Conservation (phyloP, 2,329 filamentous ascomycete species). For the Pyrenophora tritici-repentis region DNA sequence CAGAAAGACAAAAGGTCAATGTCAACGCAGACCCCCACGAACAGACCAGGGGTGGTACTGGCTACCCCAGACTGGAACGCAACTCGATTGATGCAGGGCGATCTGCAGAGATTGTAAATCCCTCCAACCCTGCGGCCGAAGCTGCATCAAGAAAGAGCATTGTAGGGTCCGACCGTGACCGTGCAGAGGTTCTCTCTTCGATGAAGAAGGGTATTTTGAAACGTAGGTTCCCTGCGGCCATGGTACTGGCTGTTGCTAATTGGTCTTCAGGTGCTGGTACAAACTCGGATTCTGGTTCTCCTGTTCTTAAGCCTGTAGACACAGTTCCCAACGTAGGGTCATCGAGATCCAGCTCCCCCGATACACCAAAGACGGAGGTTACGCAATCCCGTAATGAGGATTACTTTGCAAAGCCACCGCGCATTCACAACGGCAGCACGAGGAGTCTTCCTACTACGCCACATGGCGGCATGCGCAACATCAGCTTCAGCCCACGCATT, state of each 20-base stretch:
- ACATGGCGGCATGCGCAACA: slow-evolving; percentile 64
- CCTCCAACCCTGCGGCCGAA: slow-evolving; percentile 45
- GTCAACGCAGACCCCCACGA: slow-evolving; percentile 72
- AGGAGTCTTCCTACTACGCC: slow-evolving; percentile 83
- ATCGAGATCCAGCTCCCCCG: slow-evolving; percentile 82
- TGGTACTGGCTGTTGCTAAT: slow-evolving; percentile 23
- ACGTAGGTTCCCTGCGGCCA: slow-evolving; percentile 59
- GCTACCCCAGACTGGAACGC: slow-evolving; percentile 81
- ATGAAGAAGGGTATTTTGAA: slow-evolving; percentile 97
- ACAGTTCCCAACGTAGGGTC: slow-evolving; percentile 70
- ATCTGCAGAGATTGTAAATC: slow-evolving; percentile 54
- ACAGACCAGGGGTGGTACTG: slow-evolving; percentile 72
- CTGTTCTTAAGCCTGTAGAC: slow-evolving; percentile 68
- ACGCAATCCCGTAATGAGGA: slow-evolving; percentile 65
- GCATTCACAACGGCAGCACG: slow-evolving; percentile 70
- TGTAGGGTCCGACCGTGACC: slow-evolving; percentile 84
- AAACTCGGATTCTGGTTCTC: slow-evolving; percentile 70
- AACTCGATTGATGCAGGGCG: slow-evolving; percentile 73
- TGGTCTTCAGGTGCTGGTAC: slow-evolving; percentile 49
- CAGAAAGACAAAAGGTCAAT: slow-evolving; percentile 83
- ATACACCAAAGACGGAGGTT: slow-evolving; percentile 78
- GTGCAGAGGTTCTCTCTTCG: slow-evolving; percentile 87
- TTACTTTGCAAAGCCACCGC: slow-evolving; percentile 81
- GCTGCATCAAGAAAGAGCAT: slow-evolving; percentile 78
- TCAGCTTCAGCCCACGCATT: slow-evolving; percentile 85